phyloP scores from a whole-genome alignment of 495 filamentous ascomycete genomes.

The Parathielavia hyrcaniae region DNA sequence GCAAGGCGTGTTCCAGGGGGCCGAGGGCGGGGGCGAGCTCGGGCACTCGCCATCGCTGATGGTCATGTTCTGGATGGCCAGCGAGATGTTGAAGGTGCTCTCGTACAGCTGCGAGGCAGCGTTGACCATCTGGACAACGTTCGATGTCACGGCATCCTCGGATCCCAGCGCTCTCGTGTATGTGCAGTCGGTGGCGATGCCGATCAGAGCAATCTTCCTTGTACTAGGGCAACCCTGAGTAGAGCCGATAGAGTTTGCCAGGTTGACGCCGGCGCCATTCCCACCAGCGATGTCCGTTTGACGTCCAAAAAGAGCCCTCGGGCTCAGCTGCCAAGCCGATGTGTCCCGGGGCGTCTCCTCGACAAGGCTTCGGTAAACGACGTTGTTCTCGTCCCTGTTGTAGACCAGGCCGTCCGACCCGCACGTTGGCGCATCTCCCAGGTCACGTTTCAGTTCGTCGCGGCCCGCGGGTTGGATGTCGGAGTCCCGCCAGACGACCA shows the following conservation, averaged over 20 bases:
- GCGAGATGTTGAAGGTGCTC: conserved; percentile 83
- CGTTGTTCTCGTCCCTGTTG: conserved; percentile 61
- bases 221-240: conserved; percentile 78
- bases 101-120: conserved; percentile 82
- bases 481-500: conserved; percentile 88
- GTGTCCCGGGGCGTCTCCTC: conserved; percentile 27
- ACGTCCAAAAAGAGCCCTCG: conserved; percentile 38
- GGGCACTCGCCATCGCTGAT: conserved; percentile 66
- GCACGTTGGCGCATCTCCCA: conserved; percentile 44
- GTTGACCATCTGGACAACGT: conserved; percentile 81
- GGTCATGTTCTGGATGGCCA: conserved; percentile 80
- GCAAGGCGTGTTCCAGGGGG: conserved; percentile 80
- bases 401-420: conserved; percentile 61
- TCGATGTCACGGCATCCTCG: conserved; percentile 53
- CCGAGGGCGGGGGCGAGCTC: conserved; percentile 51
- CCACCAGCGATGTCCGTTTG: conserved; percentile 55
- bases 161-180: conserved; percentile 67
- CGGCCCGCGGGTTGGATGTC: conserved; percentile 53
- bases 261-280: conserved; percentile 77
- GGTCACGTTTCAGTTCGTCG: conserved; percentile 34
- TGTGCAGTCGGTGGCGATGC: conserved; percentile 86
- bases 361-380: conserved; percentile 47
- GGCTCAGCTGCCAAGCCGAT: conserved; percentile 29
- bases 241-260: conserved; percentile 72
- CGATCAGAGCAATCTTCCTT: conserved; percentile 82